phyloP scores from a whole-genome alignment of 176 grass and related monocot species.

The Oryza australiensis region DNA sequence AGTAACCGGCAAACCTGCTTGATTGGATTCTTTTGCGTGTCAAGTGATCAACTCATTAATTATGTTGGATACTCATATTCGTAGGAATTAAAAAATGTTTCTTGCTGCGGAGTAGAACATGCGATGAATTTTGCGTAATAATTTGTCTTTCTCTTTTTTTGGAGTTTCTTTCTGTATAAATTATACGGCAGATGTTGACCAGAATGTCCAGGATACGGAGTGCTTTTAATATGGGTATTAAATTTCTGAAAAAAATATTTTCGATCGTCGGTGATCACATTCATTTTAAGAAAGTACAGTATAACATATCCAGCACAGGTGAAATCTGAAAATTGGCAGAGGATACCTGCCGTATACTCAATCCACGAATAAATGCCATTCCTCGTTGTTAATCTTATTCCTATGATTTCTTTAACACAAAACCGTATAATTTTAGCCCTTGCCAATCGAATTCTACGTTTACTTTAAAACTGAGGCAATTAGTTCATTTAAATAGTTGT shows the following conservation, averaged over 20 bases:
- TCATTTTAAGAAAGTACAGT: not conserved
- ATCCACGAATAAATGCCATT: constrained; percentile 16
- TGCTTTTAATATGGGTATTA: not conserved
- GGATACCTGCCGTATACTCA: constrained; percentile 30
- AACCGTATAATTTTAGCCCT: not conserved
- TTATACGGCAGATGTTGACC: not conserved
- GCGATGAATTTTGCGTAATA: not conserved
- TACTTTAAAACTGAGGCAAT: not conserved
- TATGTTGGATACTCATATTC: not conserved
- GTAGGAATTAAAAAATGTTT: not conserved
- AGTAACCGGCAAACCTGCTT: no score
- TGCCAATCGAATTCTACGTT: not conserved
- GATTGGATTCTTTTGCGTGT: not conserved
- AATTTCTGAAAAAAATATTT: not conserved
- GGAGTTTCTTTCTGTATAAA: not conserved
- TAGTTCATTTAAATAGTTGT: no score
- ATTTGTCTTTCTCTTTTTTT: not conserved
- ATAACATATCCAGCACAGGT: not conserved
- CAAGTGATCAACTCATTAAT: not conserved
- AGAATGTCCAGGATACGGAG: not conserved
- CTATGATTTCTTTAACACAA: not conserved
- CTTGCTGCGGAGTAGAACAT: not conserved
- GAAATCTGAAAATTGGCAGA: not conserved
- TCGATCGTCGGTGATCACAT: not conserved
- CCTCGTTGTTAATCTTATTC: not conserved